phyloP scores from a whole-genome alignment of 768 basidiomycete species.

The Boletus tylopilopsis region DNA sequence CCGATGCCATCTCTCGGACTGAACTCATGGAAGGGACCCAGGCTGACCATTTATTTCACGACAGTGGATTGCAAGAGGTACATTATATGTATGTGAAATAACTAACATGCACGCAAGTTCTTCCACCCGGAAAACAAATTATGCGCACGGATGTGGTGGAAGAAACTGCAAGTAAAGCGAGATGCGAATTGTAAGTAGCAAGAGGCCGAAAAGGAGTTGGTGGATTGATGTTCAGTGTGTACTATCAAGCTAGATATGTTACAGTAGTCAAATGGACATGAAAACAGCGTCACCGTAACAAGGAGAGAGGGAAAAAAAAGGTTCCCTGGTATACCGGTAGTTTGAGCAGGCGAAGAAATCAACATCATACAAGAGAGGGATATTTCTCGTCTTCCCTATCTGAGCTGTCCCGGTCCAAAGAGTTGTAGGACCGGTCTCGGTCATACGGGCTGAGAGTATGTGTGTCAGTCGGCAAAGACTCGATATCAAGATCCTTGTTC shows the following conservation, averaged over 20 bases:
- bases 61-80: not conserved
- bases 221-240: not conserved
- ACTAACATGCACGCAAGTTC: not conserved
- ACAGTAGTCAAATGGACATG: conserved; percentile 4
- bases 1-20: too few relatives aligned
- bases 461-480: conserved; percentile 4
- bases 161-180: not conserved
- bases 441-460: conserved; percentile 18
- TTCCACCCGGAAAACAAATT: not conserved
- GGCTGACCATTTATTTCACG: too few relatives aligned
- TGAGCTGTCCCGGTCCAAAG: conserved; percentile 20
- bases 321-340: conserved; percentile 6
- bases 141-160: not conserved
- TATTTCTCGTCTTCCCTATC: conserved; percentile 20
- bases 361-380: conserved; percentile 7
- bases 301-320: not conserved
- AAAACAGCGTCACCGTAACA: not conserved
- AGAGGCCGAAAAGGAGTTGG: not conserved
- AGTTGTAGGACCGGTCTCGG: conserved; percentile 10
- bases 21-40: too few relatives aligned
- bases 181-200: not conserved
- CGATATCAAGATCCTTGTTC: conserved; percentile 22
- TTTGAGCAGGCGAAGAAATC: not conserved
- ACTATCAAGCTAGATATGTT: conserved; percentile 11
- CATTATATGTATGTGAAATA: not conserved